Evolutionary conservation across 495 filamentous ascomycete species (phyloP).

Genomic region (Xylaria curta): DNA sequence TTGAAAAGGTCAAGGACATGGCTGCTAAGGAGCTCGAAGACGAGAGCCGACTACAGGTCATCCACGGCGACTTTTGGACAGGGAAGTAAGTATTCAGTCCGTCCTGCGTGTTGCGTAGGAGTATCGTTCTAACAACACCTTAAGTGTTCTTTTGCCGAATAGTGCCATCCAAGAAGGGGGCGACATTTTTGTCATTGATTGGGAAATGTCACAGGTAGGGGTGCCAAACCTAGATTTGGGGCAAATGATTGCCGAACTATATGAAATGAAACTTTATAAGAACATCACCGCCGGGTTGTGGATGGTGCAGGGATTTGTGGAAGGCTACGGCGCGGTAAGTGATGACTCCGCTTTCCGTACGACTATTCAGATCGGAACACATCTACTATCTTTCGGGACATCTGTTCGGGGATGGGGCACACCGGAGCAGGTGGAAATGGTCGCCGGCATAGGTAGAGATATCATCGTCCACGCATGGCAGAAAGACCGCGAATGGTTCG

Average conservation of each 20-base stretch:
- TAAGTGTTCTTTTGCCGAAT: conserved; percentile 36
- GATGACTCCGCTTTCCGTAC: conserved; percentile 56
- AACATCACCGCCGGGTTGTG: conserved; percentile 50
- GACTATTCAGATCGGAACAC: conserved; percentile 58
- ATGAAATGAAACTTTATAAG: conserved; percentile 59
- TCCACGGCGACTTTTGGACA: conserved; percentile 66
- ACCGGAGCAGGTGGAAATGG: conserved; percentile 53
- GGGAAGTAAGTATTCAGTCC: conserved; percentile 54
- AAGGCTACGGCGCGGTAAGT: conserved; percentile 51
- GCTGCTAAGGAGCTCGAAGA: conserved; percentile 45
- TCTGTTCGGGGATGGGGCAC: conserved; percentile 61
- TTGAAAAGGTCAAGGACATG: conserved; percentile 50
- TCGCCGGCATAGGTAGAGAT: conserved; percentile 59
- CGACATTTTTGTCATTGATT: conserved; percentile 56
- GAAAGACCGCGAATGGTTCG: conserved; percentile 60
- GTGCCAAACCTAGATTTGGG: conserved; percentile 56
- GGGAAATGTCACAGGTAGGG: conserved; percentile 58
- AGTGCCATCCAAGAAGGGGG: conserved; percentile 32
- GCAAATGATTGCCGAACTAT: conserved; percentile 64
- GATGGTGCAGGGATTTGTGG: conserved; percentile 53
- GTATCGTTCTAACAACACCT: conserved; percentile 14
- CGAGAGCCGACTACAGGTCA: conserved; percentile 43
- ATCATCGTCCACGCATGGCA: conserved; percentile 61
- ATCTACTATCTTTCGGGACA: conserved; percentile 59
- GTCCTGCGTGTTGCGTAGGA: neutral